Base-by-base conservation (phyloP, 306 rosid genomes). In the barrel medic (Medicago truncatula) region DNA sequence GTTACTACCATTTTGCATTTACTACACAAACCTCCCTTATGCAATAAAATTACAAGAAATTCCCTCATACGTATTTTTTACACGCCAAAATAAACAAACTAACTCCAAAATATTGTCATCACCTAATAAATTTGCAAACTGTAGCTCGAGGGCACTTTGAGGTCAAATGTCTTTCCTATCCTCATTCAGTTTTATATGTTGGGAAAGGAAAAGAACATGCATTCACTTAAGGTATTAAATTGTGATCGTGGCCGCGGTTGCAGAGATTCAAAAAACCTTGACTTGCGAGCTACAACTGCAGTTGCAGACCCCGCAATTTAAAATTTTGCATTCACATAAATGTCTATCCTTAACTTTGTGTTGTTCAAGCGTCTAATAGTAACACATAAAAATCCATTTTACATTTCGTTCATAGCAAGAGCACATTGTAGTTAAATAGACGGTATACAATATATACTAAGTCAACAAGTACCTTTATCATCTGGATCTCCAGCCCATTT, bases 401-500 rank as follows among this genome's bases (percentile, higher is more conserved):
- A 14, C 54, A 47, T 47, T 14, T 47, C 16, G 14, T 47, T 47
- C 17, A 13, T 47, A 47, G 3, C 4, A 50, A 12, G 28, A 20
- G 40, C 16, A 49, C 7, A n/a, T 14, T 50, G 56, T 46, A 69
- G 41, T 34, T 47, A 75, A 68, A 68, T 5, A 3, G 43, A 20
- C 8, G 18, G 9, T 11, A 16, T 8, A 7, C 7, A 16, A 16
- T 21, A 23, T 16, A 52, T 21, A 57, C 36, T 13, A 4, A 69
- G 57, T 34, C 39, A 69, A 77, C 56, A 69, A 70, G 59, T 80
- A 95, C 99, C 99, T 88, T 82, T 90, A 28, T 96, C 99, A 71
- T 92, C 99, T 0, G 90, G 98, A 83, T 96, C 99, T 54, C 96
- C 99, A 7, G 91, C 16, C 98, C 97, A 96, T 76, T 83, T 86